A percentile compares a stretch with the other conserved stretches of the same genome.
Evolutionary conservation across 768 basidiomycete species (phyloP).

Genomic region (Leucocoprinus sp.): DNA sequence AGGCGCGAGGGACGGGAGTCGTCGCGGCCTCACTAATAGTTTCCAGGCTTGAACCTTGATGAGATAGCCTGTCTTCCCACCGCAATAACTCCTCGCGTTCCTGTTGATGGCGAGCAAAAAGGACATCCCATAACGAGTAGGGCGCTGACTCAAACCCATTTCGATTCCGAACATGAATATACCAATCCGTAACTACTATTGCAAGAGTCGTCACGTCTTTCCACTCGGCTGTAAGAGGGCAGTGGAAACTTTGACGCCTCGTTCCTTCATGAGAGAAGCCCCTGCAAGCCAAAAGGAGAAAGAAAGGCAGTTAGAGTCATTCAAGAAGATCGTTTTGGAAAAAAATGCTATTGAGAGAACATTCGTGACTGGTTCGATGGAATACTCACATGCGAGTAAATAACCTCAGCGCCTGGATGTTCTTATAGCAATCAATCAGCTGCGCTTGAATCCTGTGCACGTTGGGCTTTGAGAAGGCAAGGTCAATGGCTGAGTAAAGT

Average conservation of each 20-base stretch:
- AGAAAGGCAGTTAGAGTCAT: neutral
- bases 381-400: slow-evolving; percentile 33
- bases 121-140: slow-evolving; percentile 51
- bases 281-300: slow-evolving; percentile 20
- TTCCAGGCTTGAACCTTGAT: slow-evolving; percentile 16
- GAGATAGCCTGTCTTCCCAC: slow-evolving; percentile 35
- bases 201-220: slow-evolving; percentile 54
- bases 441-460: slow-evolving; percentile 49
- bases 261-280: slow-evolving; percentile 61
- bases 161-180: slow-evolving; percentile 21
- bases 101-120: slow-evolving; percentile 46
- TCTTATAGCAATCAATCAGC: slow-evolving; percentile 36
- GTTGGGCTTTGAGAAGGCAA: slow-evolving; percentile 36
- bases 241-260: slow-evolving; percentile 45
- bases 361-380: neutral
- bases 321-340: neutral
- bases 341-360: slow-evolving; percentile 4
- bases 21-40: slow-evolving; percentile 7
- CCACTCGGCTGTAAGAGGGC: slow-evolving; percentile 37
- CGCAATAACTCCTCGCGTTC: slow-evolving; percentile 48
- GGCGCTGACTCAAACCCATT: slow-evolving; percentile 23
- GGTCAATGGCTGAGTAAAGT: slow-evolving; percentile 33
- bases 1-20: neutral
- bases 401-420: slow-evolving; percentile 35
- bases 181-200: slow-evolving; percentile 57